Evolutionary conservation across 1,139 yeast genomes (phyloP), one percentile per base, ranked within the genome.

Genomic region (Blastobotrys elegans): DNA sequence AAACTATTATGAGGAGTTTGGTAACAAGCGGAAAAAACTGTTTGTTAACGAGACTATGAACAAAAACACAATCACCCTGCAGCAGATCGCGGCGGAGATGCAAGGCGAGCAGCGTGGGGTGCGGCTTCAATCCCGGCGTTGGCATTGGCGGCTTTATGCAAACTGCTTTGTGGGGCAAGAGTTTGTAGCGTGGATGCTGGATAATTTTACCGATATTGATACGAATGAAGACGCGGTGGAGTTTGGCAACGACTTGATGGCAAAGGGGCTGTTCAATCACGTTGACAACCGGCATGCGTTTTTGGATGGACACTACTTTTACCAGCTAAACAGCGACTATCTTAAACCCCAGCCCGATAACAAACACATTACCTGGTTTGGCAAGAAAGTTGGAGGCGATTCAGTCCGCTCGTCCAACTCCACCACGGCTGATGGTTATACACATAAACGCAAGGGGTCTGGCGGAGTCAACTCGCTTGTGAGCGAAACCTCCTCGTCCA

Each of bases 281-380:
- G 97, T 88, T 26, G 89, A 86, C 53, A 73, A 79, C 41, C 75
- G 92, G 38, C 97, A 92, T 61, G 80, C 84, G 1, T 86, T 92
- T 53, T 68, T 89, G 47, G 96, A 90, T 67, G 98, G 98, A 0
- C 90, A 92, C 61, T 92, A 89, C 62, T 90, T 90, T 62, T 92
- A 92, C 61, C 84, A 80, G 55, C 66, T 90, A 46, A 76, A 76
- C 34, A 77, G 77, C 1, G 83, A 82, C 38, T 84, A 75, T 57
- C 66, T 71, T 16, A 14, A 36, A 32, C 43, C 41, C 1, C 32
- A 41, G 18, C 13, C 35, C 17, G 44, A 48, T 29, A 46, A 50
- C 20, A 47, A 46, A 39, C 50, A 49, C 18, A 42, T 32, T 4
- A 44, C 52, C 2, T 54, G 57, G 57, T 54, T 54, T 35, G 35